Percentiles rank a stretch among this genome's conserved stretches.
These are phyloP conservation scores for Fraxinus xanthoxyloides DNA, from an alignment of 305 asterid species.

Conservation along the genomic window DNA sequence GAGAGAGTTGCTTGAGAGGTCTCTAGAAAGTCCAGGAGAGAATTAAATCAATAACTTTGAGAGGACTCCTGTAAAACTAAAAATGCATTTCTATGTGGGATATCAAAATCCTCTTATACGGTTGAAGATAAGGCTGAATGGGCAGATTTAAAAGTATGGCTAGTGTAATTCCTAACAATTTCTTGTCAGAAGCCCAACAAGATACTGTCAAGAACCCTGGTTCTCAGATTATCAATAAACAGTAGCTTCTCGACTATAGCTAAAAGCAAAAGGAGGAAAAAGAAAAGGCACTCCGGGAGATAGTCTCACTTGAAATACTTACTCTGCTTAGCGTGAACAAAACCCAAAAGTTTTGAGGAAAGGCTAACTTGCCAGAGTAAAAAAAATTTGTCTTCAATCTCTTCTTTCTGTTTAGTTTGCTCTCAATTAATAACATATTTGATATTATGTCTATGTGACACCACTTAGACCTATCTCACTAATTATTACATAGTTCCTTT, in stretches of 20 bases:
- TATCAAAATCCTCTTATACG: slow-evolving; percentile 10
- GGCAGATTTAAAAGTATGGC: slow-evolving; percentile 2
- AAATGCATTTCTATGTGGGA: slow-evolving; percentile 18
- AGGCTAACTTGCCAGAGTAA: neutral
- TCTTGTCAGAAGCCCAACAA: slow-evolving; percentile 17
- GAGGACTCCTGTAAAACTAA: slow-evolving; percentile 12
- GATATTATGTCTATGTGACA: neutral
- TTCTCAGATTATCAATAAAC: slow-evolving; percentile 13
- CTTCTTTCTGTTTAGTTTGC: neutral
- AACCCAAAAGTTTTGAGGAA: neutral
- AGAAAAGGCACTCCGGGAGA: neutral
- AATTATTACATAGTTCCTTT: neutral
- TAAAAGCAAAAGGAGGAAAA: neutral
- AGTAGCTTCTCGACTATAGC: neutral
- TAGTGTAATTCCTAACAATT: slow-evolving; percentile 8
- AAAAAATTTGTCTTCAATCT: neutral
- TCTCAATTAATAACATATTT: neutral
- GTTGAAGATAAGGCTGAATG: slow-evolving; percentile 17
- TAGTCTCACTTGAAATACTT: neutral
- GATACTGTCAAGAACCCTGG: slow-evolving; percentile 14
- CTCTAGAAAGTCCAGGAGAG: slow-evolving; percentile 50
- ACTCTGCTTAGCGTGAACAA: neutral
- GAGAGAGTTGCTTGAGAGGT: slow-evolving; percentile 95
- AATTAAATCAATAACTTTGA: slow-evolving; percentile 13
- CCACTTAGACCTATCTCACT: neutral